Base-by-base conservation (phyloP, 768 basidiomycete genomes). In the Crassisporium funariophilum region DNA sequence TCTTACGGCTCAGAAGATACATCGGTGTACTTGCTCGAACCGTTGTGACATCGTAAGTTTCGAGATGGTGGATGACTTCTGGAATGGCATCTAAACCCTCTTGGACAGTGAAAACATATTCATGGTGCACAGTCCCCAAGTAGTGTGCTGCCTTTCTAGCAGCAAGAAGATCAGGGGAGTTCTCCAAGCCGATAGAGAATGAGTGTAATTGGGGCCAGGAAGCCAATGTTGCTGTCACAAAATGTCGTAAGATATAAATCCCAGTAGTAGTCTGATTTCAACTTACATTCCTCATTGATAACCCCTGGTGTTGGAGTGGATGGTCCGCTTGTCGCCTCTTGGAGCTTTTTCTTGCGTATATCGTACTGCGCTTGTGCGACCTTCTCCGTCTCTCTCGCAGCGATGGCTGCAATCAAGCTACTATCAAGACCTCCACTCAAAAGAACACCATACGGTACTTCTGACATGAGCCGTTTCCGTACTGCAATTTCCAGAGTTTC, bases 21-120 rank as follows among this genome's bases (percentile, higher is more conserved):
- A 99, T 99, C 2, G 97, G 97, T 4, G 95, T 98, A 59, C 89
- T 92, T 7, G 97, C 97, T 38, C 97, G 87, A 39, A 98, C 91
- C 29, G 97, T 99, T 21, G 97, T 99, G 47, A 99, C 97, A 66
- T 99, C 97, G 69, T 92, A 98, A 2, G 97, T 98, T 72, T 99
- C 97, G 25, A 99, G 83, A 62, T 98, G 95, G 68, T 98, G 87
- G 54, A 99, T 97, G 49, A 98, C 95, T 47, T 99, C 97, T 4
- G 91, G 91, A 43, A 99, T 84, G 2, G 97, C 97, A 59, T 99
- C 97, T 39, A 99, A 73, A 34, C 97, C 97, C 66, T 98, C 97
- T 67, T 98, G 91, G 4, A 98, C 91, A 21, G 95, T 98, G 70
- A 99, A 99, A 12, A 92, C 88, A 68, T 93, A 98, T 69, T 97